Base-by-base conservation (phyloP, 345 rosid species). In the Sonneratia alba region DNA sequence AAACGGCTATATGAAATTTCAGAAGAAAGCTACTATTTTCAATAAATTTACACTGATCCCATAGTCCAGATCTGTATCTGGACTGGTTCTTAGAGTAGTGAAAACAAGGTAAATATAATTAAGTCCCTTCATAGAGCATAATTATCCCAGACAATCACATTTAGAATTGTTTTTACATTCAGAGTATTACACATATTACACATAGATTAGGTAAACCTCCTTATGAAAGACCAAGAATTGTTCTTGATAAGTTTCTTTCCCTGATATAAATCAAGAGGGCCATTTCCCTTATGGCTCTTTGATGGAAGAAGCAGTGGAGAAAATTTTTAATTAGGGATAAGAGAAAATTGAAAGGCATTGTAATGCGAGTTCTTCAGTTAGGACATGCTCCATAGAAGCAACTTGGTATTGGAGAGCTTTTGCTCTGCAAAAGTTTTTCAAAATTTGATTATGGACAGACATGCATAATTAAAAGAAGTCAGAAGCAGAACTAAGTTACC, bases 401-500 rank as follows among this genome's bases (percentile, higher is more conserved):
- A 47, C 13, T 47, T 47, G 14, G 14, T 47, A 13, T 3, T 47
- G 51, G 2, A 47, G 15, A 47, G 51, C 11, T 13, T 47, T 47
- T 47, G 51, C 13, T 47, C 13, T 9, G 14, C 15, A 13, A 47
- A 13, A 8, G 14, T 47, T 10, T 9, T 47, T 47, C 51, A 47
- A 7, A 47, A 13, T 47, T 47, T 47, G 51, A 2, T 47, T 47
- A 47, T 47, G 51, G 51, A 47, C 51, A 47, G 51, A 2, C 43
- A 40, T 47, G 34, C 40, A 22, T 47, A 47, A 71, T 22, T 22
- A 36, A 38, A 61, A n/a, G 38, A 36, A 59, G 49, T 71, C 57
- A 49, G n/a, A 57, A 72, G 42, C 67, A 66, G 64, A 57, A 40
- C 64, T 48, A 66, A 57, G 47, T 42, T 87, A 93, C 98, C 98